phyloP scores from a whole-genome alignment of 1,284 basidiomycete species.

The Cryptococcus sp. region DNA sequence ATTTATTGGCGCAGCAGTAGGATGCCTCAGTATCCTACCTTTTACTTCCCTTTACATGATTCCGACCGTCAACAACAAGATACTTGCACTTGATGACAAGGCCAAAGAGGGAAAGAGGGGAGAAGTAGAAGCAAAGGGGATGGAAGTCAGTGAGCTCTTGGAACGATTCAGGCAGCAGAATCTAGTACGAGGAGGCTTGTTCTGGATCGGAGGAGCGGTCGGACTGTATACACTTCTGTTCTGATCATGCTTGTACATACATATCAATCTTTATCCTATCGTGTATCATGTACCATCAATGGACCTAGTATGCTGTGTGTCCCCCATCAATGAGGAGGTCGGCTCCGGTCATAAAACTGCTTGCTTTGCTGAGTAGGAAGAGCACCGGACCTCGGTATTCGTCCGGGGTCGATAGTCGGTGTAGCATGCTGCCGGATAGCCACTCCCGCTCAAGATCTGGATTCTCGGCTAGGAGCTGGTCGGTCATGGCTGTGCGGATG shows the following conservation, averaged over 20 bases:
- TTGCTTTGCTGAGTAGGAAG: conserved; percentile 43
- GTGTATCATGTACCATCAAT: background rate
- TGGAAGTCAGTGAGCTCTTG: conserved; percentile 2
- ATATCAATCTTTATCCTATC: background rate
- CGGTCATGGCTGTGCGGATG: conserved; percentile 56
- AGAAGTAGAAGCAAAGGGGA: conserved; percentile 2
- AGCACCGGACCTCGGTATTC: conserved; percentile 25
- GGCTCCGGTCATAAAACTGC: conserved; percentile 23
- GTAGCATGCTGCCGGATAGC: conserved; percentile 11
- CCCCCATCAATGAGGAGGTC: conserved; percentile 30
- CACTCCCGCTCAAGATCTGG: conserved; percentile 19
- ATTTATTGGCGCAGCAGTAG: conserved; percentile 2
- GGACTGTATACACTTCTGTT: conserved; percentile 5
- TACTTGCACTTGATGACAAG: conserved; percentile 5
- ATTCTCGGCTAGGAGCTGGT: conserved; percentile 12
- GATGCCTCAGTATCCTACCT: conserved; percentile 5
- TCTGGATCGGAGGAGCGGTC: conserved; percentile 4
- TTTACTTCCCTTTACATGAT: conserved; percentile 9
- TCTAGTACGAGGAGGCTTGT: conserved; percentile 6
- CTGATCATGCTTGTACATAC: background rate
- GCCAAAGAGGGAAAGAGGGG: background rate
- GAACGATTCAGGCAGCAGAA: conserved; percentile 4
- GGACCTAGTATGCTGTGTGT: conserved; percentile 23
- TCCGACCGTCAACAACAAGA: conserved; percentile 4
- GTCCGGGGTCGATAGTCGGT: conserved; percentile 12